Evolutionary conservation across 805 yeast species (phyloP).

Genomic region (Candida maltosa): DNA sequence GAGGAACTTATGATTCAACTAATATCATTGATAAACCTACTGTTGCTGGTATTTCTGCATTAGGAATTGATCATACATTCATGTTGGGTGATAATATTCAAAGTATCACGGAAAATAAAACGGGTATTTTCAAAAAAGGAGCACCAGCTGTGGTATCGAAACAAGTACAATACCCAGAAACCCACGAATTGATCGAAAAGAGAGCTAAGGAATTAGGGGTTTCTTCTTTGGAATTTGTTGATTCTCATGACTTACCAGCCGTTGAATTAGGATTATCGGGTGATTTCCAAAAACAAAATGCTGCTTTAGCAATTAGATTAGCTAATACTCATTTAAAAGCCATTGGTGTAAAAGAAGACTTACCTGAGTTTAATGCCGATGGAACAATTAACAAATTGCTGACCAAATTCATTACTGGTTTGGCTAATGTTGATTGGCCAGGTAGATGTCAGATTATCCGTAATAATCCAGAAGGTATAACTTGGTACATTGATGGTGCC

Average conservation of each 20-base stretch:
- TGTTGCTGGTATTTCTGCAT: constrained; percentile 77
- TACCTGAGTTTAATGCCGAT: constrained; percentile 19
- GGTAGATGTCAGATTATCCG: constrained; percentile 85
- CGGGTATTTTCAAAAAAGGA: constrained; percentile 79
- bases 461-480: constrained; percentile 40
- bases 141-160: constrained; percentile 65
- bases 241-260: constrained; percentile 32
- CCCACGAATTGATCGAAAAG: constrained; percentile 52
- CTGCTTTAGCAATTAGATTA: constrained; percentile 78
- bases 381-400: constrained; percentile 34
- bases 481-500: constrained; percentile 95
- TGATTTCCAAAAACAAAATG: constrained; percentile 79
- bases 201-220: constrained; percentile 66
- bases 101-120: constrained; percentile 94
- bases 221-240: constrained; percentile 48
- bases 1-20: constrained; percentile 97
- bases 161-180: constrained; percentile 50
- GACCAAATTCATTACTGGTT: constrained; percentile 51
- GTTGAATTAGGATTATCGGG: constrained; percentile 73
- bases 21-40: constrained; percentile 78
- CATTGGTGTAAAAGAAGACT: constrained; percentile 38
- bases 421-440: constrained; percentile 78
- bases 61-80: constrained; percentile 89
- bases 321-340: constrained; percentile 56
- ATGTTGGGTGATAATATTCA: constrained; percentile 85